Evolutionary conservation across 768 basidiomycete genomes (phyloP), one percentile per base, ranked within the genome.

Genomic region (Tylopilus intermedius): DNA sequence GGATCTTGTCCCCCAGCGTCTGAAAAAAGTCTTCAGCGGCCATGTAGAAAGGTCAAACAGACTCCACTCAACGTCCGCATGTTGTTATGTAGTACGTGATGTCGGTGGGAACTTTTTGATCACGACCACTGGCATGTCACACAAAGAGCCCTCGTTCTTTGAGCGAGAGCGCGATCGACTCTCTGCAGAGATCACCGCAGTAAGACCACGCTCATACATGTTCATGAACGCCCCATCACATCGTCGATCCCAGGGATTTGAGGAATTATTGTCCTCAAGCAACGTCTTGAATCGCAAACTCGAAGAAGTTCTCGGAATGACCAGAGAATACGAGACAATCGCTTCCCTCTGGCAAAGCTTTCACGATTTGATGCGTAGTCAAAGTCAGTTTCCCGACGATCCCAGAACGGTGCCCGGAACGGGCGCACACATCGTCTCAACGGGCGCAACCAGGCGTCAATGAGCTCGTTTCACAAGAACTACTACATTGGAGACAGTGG

Each of bases 281-380:
- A 97, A 97, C 62, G 80, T 80, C 26, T 72, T 94, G 21, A 95
- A 95, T 66, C 82, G 93, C 56, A 94, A 92, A 64, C 78, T 95
- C 15, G 94, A 97, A 69, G 92, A 96, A 65, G 91, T 94, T 2
- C 73, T 87, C 24, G 90, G 90, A 9, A 94, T 95, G 82, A 93
- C 94, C 5, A 84, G 83, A 53, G 94, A 94, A 74, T 94, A 95
- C 67, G 82, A 87, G 47, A 93, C 88, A 2, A 90, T 94, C 39
- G 90, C 93, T 3, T 76, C 81, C 2, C 74, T 96, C 45, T 94
- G 92, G 91, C 78, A 83, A 53, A 81, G 79, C 60, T 92, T 91
- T 59, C 84, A 90, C 60, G 73, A 84, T 52, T 74, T 92, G 58
- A 91, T 91, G 88, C 78, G 77, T 24, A 75, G 70, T 41, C 77